Evolutionary conservation across 1,139 yeast species (phyloP).

Genomic region (Candida smagusa): DNA sequence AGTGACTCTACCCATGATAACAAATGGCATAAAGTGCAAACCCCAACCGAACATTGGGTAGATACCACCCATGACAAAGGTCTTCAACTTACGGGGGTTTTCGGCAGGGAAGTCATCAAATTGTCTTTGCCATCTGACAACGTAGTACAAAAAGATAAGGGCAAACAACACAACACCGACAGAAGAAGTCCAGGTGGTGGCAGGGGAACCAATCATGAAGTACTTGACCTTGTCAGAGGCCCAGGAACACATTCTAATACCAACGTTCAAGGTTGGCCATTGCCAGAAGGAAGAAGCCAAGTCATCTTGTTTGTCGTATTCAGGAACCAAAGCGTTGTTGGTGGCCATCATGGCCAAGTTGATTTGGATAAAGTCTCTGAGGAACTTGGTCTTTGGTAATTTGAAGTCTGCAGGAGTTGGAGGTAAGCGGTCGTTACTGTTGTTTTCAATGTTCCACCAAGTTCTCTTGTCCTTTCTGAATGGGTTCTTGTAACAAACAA

Average conservation of each 20-base stretch:
- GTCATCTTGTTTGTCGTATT: conserved; percentile 84
- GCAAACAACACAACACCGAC: conserved; percentile 65
- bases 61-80: conserved; percentile 72
- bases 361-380: conserved; percentile 86
- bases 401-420: conserved; percentile 67
- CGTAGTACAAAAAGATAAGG: conserved; percentile 49
- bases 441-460: conserved; percentile 97
- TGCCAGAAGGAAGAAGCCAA: conserved; percentile 94
- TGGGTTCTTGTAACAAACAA: conserved; percentile 75
- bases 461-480: conserved; percentile 86
- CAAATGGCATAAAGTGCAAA: conserved; percentile 85
- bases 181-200: conserved; percentile 91
- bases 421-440: conserved; percentile 72
- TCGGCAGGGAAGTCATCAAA: conserved; percentile 57
- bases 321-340: conserved; percentile 94
- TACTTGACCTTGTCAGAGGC: conserved; percentile 75
- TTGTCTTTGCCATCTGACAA: conserved; percentile 95
- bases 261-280: conserved; percentile 94
- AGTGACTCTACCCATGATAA: conserved; percentile 94
- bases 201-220: conserved; percentile 89
- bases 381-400: conserved; percentile 78
- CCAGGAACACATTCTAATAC: conserved; percentile 97
- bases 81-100: conserved; percentile 27
- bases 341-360: conserved; percentile 99
- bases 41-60: conserved; percentile 96